These are phyloP conservation scores for Styphnolobium japonicum DNA, from an alignment of 306 rosid species.

Conservation along the genomic window DNA sequence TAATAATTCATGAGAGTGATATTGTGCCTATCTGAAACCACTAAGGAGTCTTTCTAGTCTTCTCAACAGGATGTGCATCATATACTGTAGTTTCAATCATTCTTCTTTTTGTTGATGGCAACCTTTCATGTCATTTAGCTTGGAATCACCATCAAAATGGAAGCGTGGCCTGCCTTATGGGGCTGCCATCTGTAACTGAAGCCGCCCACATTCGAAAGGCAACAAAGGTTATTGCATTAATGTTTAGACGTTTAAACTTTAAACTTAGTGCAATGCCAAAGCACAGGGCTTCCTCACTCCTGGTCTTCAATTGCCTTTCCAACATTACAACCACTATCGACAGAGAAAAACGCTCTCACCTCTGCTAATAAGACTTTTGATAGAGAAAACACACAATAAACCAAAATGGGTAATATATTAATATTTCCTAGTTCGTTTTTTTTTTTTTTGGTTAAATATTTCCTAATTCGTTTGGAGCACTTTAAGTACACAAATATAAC, in stretches of 20 bases:
- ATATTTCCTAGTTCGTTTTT: neutral
- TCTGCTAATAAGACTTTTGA: constrained; percentile 31
- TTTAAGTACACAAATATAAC: neutral
- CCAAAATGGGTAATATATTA: constrained; percentile 18
- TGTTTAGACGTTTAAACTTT: constrained; percentile 38
- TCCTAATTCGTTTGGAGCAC: neutral
- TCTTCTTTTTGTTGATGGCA: constrained; percentile 45
- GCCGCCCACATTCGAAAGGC: constrained; percentile 34
- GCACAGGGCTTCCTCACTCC: neutral
- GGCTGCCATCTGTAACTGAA: constrained; percentile 27
- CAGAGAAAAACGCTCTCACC: constrained; percentile 24
- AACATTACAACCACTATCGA: constrained; percentile 40
- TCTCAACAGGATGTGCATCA: constrained; percentile 12
- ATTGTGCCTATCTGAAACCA: constrained; percentile 48
- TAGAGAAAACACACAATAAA: constrained; percentile 12
- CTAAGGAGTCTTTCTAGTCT: constrained; percentile 9
- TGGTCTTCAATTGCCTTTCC: constrained; percentile 29
- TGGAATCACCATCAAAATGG: constrained; percentile 19
- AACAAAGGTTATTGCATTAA: constrained; percentile 20
- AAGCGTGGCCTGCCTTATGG: constrained; percentile 29
- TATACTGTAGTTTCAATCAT: constrained; percentile 24
- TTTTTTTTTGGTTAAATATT: no score
- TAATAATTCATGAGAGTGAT: constrained; percentile 43
- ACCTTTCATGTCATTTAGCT: constrained; percentile 42
- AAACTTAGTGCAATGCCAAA: constrained; percentile 32